A percentile compares a stretch with the other conserved stretches of the same genome.
Evolutionary conservation across 345 rosid species (phyloP).

Genomic region (Gossypium bickii): DNA sequence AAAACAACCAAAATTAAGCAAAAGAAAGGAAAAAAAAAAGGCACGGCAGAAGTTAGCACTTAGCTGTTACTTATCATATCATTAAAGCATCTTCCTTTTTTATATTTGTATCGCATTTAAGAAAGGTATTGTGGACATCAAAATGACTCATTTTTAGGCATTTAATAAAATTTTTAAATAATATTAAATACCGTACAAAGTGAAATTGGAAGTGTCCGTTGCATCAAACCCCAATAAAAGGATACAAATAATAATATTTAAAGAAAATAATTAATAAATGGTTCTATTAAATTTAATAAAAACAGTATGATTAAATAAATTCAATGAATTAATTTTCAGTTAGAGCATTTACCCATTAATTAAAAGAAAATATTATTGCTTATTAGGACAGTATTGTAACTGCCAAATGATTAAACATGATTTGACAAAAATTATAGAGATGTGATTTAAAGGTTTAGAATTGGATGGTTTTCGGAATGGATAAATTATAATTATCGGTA

Average conservation of each 20-base stretch:
- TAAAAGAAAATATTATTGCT: neutral
- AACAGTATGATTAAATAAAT: neutral
- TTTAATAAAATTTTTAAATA: neutral
- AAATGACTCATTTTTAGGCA: neutral
- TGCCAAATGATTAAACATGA: neutral
- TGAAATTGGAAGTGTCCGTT: neutral
- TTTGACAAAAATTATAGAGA: neutral
- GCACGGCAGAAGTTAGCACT: neutral
- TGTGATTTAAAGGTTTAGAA: neutral
- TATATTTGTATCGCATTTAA: neutral
- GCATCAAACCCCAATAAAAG: neutral
- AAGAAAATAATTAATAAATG: neutral
- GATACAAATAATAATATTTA: neutral
- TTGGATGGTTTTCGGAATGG: neutral
- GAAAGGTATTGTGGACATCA: neutral
- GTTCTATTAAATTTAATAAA: neutral
- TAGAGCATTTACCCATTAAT: neutral
- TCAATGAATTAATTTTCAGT: neutral
- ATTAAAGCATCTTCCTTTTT: neutral
- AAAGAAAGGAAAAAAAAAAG: neutral
- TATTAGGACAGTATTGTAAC: neutral
- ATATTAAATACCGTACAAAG: neutral
- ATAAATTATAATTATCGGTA: neutral
- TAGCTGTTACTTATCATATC: conserved; percentile 1
- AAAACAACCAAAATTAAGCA: neutral